phyloP scores from a whole-genome alignment of 148 eudicot genomes.

The Chenopodium album region DNA sequence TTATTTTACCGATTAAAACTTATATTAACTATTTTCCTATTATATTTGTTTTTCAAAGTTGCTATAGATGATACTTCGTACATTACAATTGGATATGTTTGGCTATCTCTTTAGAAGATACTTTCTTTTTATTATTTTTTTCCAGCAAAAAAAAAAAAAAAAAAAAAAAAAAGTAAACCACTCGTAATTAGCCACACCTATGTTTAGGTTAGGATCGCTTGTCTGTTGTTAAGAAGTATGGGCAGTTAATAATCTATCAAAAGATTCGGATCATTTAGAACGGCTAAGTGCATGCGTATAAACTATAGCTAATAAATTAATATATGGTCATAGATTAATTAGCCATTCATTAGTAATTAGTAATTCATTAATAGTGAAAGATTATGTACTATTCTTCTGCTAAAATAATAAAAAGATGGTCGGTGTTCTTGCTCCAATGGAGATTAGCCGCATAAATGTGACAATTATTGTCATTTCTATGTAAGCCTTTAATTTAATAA shows the following conservation, averaged over 20 bases:
- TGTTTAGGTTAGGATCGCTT: background rate
- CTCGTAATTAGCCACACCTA: background rate
- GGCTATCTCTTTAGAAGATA: no score
- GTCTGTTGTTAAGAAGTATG: slow-evolving; percentile 10
- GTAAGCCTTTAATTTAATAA: background rate
- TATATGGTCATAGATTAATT: background rate
- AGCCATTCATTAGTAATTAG: background rate
- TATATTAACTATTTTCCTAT: no score
- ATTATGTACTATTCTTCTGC: background rate
- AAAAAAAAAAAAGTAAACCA: background rate
- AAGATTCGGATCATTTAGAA: background rate
- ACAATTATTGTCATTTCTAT: background rate
- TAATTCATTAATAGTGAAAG: background rate
- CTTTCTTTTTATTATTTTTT: no score
- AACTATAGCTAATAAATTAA: background rate
- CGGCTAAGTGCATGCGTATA: slow-evolving; percentile 18
- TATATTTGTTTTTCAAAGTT: no score
- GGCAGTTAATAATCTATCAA: background rate
- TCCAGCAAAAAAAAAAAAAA: no score
- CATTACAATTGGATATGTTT: no score
- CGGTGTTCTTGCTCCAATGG: slow-evolving; percentile 11
- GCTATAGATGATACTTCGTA: no score
- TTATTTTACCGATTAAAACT: no score
- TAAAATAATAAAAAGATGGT: slow-evolving; percentile 13
- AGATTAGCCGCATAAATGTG: slow-evolving; percentile 9